These are phyloP conservation scores for Paraphaeosphaeria sporulosa DNA, from an alignment of 2,329 filamentous ascomycete species.

Conservation along the genomic window DNA sequence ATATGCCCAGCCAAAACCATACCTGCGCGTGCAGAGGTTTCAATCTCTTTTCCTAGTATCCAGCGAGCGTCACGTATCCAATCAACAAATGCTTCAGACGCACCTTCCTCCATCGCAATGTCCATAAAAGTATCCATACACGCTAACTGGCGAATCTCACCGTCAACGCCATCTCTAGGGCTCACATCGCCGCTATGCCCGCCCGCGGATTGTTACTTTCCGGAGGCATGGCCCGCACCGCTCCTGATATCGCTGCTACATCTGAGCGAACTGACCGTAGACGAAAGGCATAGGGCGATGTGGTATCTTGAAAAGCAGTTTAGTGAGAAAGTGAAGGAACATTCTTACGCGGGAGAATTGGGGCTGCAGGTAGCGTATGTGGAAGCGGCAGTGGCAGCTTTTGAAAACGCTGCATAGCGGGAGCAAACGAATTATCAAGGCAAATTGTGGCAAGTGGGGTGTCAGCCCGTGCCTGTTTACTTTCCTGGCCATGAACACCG, in stretches of 20 bases:
- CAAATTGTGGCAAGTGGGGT: too few species aligned
- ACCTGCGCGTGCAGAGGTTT: not conserved
- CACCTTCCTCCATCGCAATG: not conserved
- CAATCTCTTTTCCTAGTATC: not conserved
- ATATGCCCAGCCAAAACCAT: not conserved
- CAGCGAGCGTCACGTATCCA: not conserved
- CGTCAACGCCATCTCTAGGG: not conserved
- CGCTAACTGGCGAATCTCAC: not conserved
- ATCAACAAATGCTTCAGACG: not conserved
- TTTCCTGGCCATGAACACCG: slow-evolving; percentile 56
- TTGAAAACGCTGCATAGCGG: not conserved
- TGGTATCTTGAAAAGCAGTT: not conserved
- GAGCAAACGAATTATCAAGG: not conserved
- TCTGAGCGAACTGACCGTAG: not conserved
- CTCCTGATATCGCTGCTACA: not conserved
- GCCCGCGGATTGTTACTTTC: not conserved
- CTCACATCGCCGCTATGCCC: not conserved
- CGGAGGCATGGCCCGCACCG: not conserved
- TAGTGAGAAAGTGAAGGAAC: not conserved
- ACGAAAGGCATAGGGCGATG: not conserved
- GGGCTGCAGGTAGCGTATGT: not conserved
- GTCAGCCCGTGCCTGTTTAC: slow-evolving; percentile 62
- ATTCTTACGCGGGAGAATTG: not conserved
- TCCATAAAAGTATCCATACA: not conserved
- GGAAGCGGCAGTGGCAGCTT: not conserved